phyloP scores from a whole-genome alignment of 805 yeast genomes.

The Pichia cabralensis region DNA sequence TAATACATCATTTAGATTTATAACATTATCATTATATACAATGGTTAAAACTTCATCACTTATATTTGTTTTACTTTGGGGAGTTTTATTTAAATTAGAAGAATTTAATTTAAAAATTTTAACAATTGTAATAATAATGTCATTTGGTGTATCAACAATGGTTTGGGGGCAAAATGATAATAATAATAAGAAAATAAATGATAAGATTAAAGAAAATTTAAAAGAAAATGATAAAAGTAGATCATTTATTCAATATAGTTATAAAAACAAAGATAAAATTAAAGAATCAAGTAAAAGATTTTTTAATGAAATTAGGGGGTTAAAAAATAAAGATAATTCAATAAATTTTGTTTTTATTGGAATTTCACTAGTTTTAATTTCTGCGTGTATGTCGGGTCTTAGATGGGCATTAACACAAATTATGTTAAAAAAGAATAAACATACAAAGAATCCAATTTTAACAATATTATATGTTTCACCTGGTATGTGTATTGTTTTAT shows the following conservation, averaged over 20 bases:
- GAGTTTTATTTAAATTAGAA: slow-evolving; percentile 74
- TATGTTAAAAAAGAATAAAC: slow-evolving; percentile 48
- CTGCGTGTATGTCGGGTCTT: slow-evolving; percentile 77
- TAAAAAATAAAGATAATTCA: neutral
- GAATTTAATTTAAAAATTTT: slow-evolving; percentile 56
- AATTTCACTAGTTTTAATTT: slow-evolving; percentile 59
- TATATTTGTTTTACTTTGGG: slow-evolving; percentile 82
- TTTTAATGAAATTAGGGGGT: no score
- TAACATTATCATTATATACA: slow-evolving; percentile 78
- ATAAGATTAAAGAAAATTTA: no score
- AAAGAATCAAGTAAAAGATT: neutral
- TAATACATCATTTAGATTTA: slow-evolving; percentile 69
- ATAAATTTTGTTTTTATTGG: slow-evolving; percentile 37
- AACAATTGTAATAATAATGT: slow-evolving; percentile 68
- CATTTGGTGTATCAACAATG: slow-evolving; percentile 82
- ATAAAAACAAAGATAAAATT: no score
- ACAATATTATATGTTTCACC: slow-evolving; percentile 84
- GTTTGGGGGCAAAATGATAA: slow-evolving; percentile 45
- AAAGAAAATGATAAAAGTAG: neutral
- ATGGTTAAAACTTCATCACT: slow-evolving; percentile 86
- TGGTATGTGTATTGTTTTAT: slow-evolving; percentile 57
- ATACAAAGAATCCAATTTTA: slow-evolving; percentile 65
- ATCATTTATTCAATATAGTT: neutral
- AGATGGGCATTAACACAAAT: slow-evolving; percentile 95
- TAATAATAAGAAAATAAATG: neutral